Conservation (phyloP, 2,329 filamentous ascomycete genomes). For the Berkeleyomyces basicola region DNA sequence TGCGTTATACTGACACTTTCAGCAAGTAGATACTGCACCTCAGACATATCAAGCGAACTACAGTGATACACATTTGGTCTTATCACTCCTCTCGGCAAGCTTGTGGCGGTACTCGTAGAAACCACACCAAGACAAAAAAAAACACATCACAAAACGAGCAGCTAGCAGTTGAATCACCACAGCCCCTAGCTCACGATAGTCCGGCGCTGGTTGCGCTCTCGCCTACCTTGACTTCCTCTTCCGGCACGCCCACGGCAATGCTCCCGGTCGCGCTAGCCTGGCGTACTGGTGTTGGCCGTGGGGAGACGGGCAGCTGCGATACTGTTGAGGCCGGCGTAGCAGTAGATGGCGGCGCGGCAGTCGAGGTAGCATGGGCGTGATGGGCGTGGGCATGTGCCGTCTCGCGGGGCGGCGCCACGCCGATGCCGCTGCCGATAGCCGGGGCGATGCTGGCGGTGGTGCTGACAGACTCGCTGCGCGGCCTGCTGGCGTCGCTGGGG, state of each 20-base stretch:
- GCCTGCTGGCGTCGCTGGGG: constrained; percentile 26
- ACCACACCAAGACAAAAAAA: background rate
- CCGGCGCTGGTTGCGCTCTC: constrained; percentile 42
- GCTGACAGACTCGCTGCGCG: constrained; percentile 36
- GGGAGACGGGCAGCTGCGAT: constrained; percentile 19
- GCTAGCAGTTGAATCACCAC: background rate
- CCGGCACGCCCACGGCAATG: constrained; percentile 37
- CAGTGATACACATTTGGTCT: too few relatives aligned
- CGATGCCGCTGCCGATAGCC: constrained; percentile 19
- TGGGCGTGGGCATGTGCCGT: background rate
- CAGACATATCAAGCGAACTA: too few relatives aligned
- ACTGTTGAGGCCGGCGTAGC: background rate
- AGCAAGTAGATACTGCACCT: too few relatives aligned
- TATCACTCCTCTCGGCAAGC: too few relatives aligned
- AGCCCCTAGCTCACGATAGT: constrained; percentile 12
- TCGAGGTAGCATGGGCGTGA: constrained; percentile 18
- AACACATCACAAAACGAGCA: background rate
- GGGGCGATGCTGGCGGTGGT: constrained; percentile 30
- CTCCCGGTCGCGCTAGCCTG: constrained; percentile 29
- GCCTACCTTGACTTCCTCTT: constrained; percentile 43
- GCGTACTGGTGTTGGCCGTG: constrained; percentile 26
- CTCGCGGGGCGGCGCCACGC: constrained; percentile 15
- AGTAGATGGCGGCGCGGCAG: constrained; percentile 23
- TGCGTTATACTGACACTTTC: background rate
- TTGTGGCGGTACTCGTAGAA: background rate